Evolutionary conservation across 805 yeast genomes (phyloP), one percentile per base, ranked within the genome.

Genomic region (Brettanomyces naardenensis): DNA sequence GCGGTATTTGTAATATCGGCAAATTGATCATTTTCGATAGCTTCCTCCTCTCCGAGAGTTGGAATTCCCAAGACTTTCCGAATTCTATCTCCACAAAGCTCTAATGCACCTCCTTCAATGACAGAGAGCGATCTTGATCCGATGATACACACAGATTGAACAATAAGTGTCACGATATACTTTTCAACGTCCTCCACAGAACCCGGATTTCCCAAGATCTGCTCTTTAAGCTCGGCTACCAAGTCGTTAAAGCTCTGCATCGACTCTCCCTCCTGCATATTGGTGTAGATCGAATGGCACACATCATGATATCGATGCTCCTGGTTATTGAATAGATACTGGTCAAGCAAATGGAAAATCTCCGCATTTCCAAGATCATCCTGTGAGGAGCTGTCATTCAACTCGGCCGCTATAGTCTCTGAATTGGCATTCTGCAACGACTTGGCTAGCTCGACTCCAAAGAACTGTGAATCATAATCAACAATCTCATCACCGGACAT

Each of bases 101-200:
- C 59, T 17, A 58, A 39, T 4, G 62, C 61, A 6, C 73, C 75
- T 34, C 72, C 74, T 43, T 73, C 74, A 28, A 80, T 78, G 50
- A 82, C 88, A 0, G 90, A 85, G 31, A 89, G 70, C 0, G 97
- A 89, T 54, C 97, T 73, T 33, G 87, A 80, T 11, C 97, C 97
- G 41, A 87, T 79, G 47, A 79, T 79, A 33, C 90, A 82, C 36
- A 86, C 69, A 0, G 81, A 68, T 51, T 85, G 90, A 49, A 80
- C 69, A 11, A 87, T 59, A 13, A 84, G 61, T 21, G 80, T 73
- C 14, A 83, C 64, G 27, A 80, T 56, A 38, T 80, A 67, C 48
- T 61, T 59, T 45, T 45, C 56, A 44, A 52, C 42, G 36, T 58
- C 48, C 19, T 39, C 36, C n/a, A 53, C 51, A 4, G 40, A 46